A percentile compares a stretch with the other conserved stretches of the same genome.
Evolutionary conservation across 495 filamentous ascomycete genomes (phyloP).

Genomic region (Pyronema omphalodes): DNA sequence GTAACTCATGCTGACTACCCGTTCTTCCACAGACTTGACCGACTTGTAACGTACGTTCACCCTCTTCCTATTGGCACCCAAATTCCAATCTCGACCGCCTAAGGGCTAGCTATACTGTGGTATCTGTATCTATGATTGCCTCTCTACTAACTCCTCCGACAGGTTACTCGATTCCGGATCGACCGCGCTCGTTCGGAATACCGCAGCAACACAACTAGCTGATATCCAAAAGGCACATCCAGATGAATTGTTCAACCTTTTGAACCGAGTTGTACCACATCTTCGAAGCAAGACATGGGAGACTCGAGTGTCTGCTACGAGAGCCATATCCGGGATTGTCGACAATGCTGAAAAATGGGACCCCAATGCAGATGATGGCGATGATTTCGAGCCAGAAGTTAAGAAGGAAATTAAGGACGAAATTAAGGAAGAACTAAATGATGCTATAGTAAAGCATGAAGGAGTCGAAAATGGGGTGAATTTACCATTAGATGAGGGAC

Average conservation of each 20-base stretch:
- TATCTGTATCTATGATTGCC: neutral
- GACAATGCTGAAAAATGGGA: conserved; percentile 76
- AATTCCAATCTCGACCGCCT: neutral
- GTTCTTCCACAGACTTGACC: conserved; percentile 49
- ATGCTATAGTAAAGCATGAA: conserved; percentile 6
- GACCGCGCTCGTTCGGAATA: conserved; percentile 83
- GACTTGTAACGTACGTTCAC: conserved; percentile 72
- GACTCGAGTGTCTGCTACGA: conserved; percentile 74
- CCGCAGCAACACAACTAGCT: conserved; percentile 85
- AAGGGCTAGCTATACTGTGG: conserved; percentile 2
- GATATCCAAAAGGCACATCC: conserved; percentile 96
- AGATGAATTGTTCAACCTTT: conserved; percentile 87
- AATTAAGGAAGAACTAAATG: conserved; percentile 27
- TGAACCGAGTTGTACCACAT: conserved; percentile 90
- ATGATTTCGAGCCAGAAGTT: conserved; percentile 30
- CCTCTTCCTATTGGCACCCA: conserved; percentile 4
- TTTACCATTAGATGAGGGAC: conserved; percentile 14
- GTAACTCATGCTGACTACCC: neutral
- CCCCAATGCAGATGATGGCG: conserved; percentile 47
- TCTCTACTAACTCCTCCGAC: conserved; percentile 6
- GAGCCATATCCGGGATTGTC: conserved; percentile 80
- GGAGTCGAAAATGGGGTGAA: conserved; percentile 29
- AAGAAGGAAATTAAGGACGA: conserved; percentile 30
- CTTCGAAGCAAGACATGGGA: conserved; percentile 89
- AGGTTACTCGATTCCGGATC: conserved; percentile 93